Conservation (phyloP, 2,329 filamentous ascomycete species). For the Rhynchosporium graminicola region DNA sequence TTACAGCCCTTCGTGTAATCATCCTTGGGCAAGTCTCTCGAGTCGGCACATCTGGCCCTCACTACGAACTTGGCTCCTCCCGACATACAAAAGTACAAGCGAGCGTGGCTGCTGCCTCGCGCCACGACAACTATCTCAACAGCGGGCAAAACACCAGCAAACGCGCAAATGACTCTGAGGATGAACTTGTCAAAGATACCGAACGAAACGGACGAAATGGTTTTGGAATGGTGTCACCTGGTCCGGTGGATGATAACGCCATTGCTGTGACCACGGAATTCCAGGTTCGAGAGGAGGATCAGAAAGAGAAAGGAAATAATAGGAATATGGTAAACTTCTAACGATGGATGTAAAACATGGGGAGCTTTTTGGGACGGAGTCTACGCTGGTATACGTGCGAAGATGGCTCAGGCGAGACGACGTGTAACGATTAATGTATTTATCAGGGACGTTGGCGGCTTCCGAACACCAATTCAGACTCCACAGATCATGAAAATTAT, state of each 20-base stretch:
- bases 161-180: constrained; percentile 14
- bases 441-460: neutral
- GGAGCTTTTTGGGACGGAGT: no score
- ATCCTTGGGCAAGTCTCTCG: constrained; percentile 16
- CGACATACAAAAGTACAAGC: neutral
- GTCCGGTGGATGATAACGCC: neutral
- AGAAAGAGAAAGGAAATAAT: constrained; percentile 8
- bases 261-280: constrained; percentile 17
- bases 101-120: neutral
- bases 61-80: constrained; percentile 26
- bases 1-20: constrained; percentile 25
- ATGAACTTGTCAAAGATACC: constrained; percentile 15
- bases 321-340: constrained; percentile 11
- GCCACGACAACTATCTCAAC: constrained; percentile 10
- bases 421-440: constrained; percentile 5
- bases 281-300: constrained; percentile 15
- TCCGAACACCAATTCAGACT: neutral
- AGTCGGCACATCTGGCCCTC: constrained; percentile 16
- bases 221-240: neutral
- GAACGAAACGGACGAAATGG: neutral
- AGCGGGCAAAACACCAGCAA: neutral
- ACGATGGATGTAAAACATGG: neutral
- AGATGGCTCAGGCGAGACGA: neutral
- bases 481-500: no score
- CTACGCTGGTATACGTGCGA: no score